Conservation (phyloP, 352 stramenopile genomes). For the Phytophthora pinifolia region DNA sequence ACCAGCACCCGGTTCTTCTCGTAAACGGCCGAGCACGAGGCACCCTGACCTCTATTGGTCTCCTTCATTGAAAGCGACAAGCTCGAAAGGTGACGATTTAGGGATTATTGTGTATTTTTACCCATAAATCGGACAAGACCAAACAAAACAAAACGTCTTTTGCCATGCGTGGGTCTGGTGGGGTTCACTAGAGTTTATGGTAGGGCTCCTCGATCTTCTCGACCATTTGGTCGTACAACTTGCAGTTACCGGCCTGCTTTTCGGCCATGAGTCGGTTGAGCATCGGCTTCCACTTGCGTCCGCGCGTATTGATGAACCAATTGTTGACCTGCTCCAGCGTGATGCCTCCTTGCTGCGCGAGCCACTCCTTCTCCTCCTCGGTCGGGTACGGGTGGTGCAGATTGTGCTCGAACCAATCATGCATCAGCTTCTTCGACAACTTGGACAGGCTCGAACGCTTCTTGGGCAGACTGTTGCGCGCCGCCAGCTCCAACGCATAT, state of each 20-base stretch:
- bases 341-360: conserved; percentile 67
- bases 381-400: conserved; percentile 85
- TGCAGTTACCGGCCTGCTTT: conserved; percentile 58
- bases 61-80: conserved; percentile 5
- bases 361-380: conserved; percentile 80
- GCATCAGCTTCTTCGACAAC: conserved; percentile 69
- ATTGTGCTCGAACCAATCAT: conserved; percentile 83
- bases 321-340: conserved; percentile 89
- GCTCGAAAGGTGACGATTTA: neutral
- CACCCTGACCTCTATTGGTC: conserved; percentile 8
- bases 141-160: no score
- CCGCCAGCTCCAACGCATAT: conserved; percentile 40
- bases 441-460: conserved; percentile 80
- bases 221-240: conserved; percentile 76
- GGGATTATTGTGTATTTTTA: no score
- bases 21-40: conserved; percentile 25
- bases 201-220: conserved; percentile 82
- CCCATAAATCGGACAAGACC: no score
- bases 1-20: conserved; percentile 60
- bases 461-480: conserved; percentile 44
- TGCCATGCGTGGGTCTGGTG: no score
- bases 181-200: conserved; percentile 38
- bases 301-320: conserved; percentile 89
- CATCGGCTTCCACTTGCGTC: conserved; percentile 87
- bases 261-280: conserved; percentile 68